Percentiles rank a stretch among this genome's conserved stretches.
These are phyloP conservation scores for Chloroidium sp. DNA, from an alignment of 163 green algal species.

Conservation along the genomic window DNA sequence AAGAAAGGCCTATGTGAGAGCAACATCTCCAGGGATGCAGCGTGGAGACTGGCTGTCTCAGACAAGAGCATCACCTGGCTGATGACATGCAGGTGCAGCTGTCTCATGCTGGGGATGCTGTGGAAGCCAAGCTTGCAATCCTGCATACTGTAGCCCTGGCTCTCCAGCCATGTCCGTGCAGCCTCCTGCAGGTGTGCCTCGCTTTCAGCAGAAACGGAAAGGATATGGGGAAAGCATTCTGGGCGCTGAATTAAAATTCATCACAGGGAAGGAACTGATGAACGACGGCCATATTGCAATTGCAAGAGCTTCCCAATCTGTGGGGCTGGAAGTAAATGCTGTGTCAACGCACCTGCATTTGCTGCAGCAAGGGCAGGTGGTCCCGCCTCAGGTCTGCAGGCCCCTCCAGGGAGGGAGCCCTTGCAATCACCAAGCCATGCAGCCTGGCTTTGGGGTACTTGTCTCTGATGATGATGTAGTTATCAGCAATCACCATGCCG, in stretches of 20 bases:
- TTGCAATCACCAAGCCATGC: constrained; percentile 44
- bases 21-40: background rate
- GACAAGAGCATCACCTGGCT: constrained; percentile 34
- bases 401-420: constrained; percentile 22
- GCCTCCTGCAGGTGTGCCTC: constrained; percentile 5
- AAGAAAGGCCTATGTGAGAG: too few species aligned
- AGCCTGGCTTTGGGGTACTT: constrained; percentile 39
- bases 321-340: background rate
- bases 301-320: background rate
- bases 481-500: constrained; percentile 11
- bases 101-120: constrained; percentile 48
- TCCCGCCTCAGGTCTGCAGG: constrained; percentile 24
- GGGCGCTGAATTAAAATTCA: too few species aligned
- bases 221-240: too few species aligned
- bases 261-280: too few species aligned
- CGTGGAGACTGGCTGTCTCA: background rate
- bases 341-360: constrained; percentile 37
- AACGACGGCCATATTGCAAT: too few species aligned
- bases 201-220: too few species aligned
- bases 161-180: constrained; percentile 1
- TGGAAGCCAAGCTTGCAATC: constrained; percentile 51
- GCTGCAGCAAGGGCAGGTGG: constrained; percentile 39
- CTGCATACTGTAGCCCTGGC: constrained; percentile 2
- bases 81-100: constrained; percentile 77
- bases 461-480: constrained; percentile 29